Evolutionary conservation across 2,329 filamentous ascomycete genomes (phyloP), one percentile per base, ranked within the genome.

Genomic region (Beauveria sp.): DNA sequence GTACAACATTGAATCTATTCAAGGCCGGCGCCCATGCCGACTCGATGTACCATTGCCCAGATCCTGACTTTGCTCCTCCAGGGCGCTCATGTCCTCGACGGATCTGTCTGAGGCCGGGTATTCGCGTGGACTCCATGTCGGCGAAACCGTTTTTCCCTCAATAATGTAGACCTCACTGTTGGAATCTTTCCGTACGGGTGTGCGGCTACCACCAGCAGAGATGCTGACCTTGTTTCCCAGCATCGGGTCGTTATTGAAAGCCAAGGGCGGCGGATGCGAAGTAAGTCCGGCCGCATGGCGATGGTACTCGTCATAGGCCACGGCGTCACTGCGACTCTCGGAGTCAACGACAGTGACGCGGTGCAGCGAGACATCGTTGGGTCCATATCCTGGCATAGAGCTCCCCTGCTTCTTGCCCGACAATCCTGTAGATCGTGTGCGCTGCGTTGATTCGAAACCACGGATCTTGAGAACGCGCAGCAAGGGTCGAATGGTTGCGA

Each of bases 401-500:
- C 67, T 61, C 16, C 46, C 48, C 34, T 67, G 69, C 43, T 67
- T 63, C 44, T 68, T 71, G 44, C 68, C 69, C 28, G 71, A 72
- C 14, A 66, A 67, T 26, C 68, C 73, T 22, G 70, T 68, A 6
- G 63, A 66, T 1, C 65, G 70, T 4, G 73, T 75, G 55, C 67
- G 69, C 51, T 73, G 72, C 9, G 73, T 76, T 0, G 77, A 73
- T 4, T 73, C 72, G 66, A 83, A 83, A 7, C 80, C 80, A 24
- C 66, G 74, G 14, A 83, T 69, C 63, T 71, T 75, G 71, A 77
- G 73, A n/a, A 72, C 71, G 41, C 80, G 79, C 41, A 84, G 75
- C 1, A 84, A 73, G 4, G 81, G 81, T 3, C 81, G 78, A 37
- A 84, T 80, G 5, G 81, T 84, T 24, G 79, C 79, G 12, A 84